Conservation (phyloP, 73 alveolate genomes). For the Paramecium caudatum region DNA sequence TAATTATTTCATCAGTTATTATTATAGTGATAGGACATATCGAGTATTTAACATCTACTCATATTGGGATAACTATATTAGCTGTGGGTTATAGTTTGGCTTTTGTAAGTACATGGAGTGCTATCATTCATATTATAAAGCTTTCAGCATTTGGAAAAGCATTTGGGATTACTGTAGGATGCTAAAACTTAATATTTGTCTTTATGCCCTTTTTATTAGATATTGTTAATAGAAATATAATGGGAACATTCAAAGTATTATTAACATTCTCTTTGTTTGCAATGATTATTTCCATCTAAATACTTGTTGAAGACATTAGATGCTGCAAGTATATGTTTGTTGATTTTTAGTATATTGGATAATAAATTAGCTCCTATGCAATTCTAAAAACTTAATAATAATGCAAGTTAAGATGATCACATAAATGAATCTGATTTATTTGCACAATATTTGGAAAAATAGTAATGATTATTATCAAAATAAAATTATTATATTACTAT, state of each 20-base stretch:
- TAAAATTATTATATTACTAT: too few relatives aligned
- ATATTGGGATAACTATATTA: conserved; percentile 11
- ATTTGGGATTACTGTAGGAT: conserved; percentile 25
- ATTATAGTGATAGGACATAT: conserved; percentile 40
- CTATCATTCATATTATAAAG: conserved; percentile 7
- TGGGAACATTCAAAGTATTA: conserved; percentile 55
- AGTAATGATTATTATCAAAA: too few relatives aligned
- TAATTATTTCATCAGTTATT: background rate
- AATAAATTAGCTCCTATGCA: conserved; percentile 59
- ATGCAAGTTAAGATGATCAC: background rate
- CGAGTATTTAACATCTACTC: background rate
- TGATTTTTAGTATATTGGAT: background rate
- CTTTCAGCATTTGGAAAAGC: conserved; percentile 40
- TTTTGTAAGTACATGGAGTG: conserved; percentile 52
- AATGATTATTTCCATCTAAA: background rate
- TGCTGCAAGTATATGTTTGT: background rate
- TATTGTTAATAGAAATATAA: background rate
- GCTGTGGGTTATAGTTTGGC: conserved; percentile 42
- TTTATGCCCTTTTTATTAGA: conserved; percentile 53
- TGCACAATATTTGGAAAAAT: conserved; percentile 22
- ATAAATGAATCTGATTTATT: conserved; percentile 23
- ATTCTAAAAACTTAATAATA: background rate
- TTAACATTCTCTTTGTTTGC: conserved; percentile 22
- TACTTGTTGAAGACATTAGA: conserved; percentile 23
- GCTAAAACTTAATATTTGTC: conserved; percentile 20